A percentile compares a stretch with the other conserved stretches of the same genome.
Conservation (phyloP, 768 basidiomycete genomes). For the Boletus eberwhitei region DNA sequence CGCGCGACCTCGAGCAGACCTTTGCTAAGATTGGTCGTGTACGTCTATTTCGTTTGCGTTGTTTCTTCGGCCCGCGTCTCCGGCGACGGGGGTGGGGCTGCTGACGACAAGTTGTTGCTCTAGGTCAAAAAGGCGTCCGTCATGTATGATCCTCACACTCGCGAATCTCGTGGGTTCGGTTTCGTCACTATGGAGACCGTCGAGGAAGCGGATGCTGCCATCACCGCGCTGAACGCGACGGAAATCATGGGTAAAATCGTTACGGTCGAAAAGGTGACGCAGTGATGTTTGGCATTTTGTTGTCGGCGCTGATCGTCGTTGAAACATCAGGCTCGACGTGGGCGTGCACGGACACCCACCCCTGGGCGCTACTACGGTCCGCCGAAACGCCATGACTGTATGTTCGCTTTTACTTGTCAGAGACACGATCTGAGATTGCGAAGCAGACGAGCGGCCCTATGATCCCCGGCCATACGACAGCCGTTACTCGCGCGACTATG, state of each 20-base stretch:
- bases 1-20: conserved; percentile 80
- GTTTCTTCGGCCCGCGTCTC: neutral
- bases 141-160: conserved; percentile 70
- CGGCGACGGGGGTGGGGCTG: neutral
- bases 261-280: conserved; percentile 79
- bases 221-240: conserved; percentile 77
- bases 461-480: conserved; percentile 91
- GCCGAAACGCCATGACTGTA: conserved; percentile 73
- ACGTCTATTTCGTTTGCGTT: conserved; percentile 24
- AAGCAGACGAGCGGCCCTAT: conserved; percentile 77
- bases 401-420: conserved; percentile 19
- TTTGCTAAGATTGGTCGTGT: conserved; percentile 90
- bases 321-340: conserved; percentile 70
- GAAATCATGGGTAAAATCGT: conserved; percentile 86
- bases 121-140: conserved; percentile 64
- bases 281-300: neutral
- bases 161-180: conserved; percentile 76
- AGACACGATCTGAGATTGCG: neutral
- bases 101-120: conserved; percentile 3
- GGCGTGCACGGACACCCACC: conserved; percentile 87
- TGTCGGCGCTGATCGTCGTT: conserved; percentile 5
- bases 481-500: conserved; percentile 70
- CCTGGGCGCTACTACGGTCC: conserved; percentile 95
- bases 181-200: conserved; percentile 83
- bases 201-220: conserved; percentile 91